Conservation (phyloP, 2,329 filamentous ascomycete species). For the Pyricularia sp. region DNA sequence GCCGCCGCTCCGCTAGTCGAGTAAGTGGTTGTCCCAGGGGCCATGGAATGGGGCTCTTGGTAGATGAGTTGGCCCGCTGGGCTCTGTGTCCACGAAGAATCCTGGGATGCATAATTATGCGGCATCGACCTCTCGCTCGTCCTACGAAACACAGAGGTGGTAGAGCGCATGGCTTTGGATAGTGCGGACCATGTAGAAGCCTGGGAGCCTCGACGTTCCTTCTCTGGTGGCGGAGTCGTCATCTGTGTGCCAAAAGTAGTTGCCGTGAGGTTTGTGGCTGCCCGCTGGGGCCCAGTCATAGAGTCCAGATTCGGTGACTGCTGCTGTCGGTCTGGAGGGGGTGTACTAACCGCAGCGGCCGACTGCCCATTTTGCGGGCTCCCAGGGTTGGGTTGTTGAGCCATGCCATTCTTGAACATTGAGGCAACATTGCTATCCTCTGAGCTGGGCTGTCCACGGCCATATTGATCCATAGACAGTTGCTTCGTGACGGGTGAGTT, state of each 20-base stretch:
- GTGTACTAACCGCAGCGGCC: background rate
- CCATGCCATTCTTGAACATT: background rate
- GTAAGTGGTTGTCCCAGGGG: conserved; percentile 10
- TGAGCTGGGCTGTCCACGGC: background rate
- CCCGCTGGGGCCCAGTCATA: background rate
- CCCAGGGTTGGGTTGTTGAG: background rate
- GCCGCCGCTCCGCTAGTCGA: conserved; percentile 14
- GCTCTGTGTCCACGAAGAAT: background rate
- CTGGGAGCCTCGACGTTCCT: background rate
- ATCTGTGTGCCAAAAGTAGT: background rate
- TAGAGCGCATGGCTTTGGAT: conserved; percentile 1
- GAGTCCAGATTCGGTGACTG: background rate
- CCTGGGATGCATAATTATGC: background rate
- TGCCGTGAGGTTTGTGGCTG: background rate
- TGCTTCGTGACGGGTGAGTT: conserved; percentile 2
- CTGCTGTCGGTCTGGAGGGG: background rate
- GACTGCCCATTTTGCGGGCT: background rate
- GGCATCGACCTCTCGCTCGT: conserved; percentile 4
- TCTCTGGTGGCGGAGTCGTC: background rate
- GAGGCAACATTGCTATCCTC: background rate
- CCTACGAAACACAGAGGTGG: conserved; percentile 4
- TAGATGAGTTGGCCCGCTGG: conserved; percentile 7
- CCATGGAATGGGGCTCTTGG: conserved; percentile 6
- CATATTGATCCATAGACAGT: conserved; percentile 6
- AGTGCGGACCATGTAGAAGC: background rate